Percentiles rank a stretch among this genome's conserved stretches.
These are phyloP conservation scores for Cystobasidium tubakii DNA, from an alignment of 768 basidiomycete genomes.

Conservation along the genomic window DNA sequence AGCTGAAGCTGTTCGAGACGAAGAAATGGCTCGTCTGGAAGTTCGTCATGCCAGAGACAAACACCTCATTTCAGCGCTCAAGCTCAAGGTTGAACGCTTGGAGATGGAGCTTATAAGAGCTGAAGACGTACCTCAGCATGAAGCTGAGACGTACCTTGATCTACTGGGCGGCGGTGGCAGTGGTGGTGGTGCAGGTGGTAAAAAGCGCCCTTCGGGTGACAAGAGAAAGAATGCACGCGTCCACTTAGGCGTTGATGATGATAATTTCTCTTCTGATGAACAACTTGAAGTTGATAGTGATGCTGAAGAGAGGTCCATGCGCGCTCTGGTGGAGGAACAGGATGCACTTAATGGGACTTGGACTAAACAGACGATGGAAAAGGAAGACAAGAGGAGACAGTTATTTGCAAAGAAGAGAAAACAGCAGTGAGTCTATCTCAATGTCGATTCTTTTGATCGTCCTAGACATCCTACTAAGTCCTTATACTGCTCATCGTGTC, in stretches of 20 bases:
- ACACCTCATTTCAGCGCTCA: slow-evolving; percentile 21
- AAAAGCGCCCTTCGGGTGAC: background rate
- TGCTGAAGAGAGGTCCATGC: slow-evolving; percentile 19
- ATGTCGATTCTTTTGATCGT: no score
- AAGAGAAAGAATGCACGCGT: no score
- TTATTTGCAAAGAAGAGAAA: slow-evolving; percentile 21
- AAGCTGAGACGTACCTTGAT: slow-evolving; percentile 31
- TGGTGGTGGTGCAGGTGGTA: background rate
- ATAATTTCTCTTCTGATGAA: background rate
- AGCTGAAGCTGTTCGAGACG: slow-evolving; percentile 22
- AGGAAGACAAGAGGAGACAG: slow-evolving; percentile 21
- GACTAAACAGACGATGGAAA: slow-evolving; percentile 21
- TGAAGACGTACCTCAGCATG: slow-evolving; percentile 23
- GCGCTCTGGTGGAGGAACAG: slow-evolving; percentile 10
- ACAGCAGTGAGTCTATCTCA: background rate
- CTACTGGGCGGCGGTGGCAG: background rate
- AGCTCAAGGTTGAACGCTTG: slow-evolving; percentile 12
- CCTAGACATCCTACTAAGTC: no score
- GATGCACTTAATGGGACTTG: slow-evolving; percentile 5
- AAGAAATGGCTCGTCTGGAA: slow-evolving; percentile 21
- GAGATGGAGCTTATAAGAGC: slow-evolving; percentile 4
- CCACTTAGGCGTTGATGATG: background rate
- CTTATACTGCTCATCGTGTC: background rate
- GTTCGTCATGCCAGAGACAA: slow-evolving; percentile 21
- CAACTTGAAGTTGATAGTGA: background rate